phyloP scores from a whole-genome alignment of 306 rosid species.

The Acacia crassicarpa region DNA sequence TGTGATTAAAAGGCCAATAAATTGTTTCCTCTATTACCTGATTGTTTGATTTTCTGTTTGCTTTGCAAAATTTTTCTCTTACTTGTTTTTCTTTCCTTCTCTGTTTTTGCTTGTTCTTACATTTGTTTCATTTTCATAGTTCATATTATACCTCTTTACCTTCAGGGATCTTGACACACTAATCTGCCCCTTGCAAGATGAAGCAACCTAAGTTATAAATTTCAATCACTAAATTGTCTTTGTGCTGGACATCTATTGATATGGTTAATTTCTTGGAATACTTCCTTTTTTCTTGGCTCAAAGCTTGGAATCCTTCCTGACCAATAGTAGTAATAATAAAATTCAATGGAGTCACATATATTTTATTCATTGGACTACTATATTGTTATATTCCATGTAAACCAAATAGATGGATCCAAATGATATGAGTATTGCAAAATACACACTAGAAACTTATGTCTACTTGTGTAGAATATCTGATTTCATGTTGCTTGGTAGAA shows the following conservation, averaged over 20 bases:
- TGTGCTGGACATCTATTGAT: background rate
- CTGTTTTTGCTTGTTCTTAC: background rate
- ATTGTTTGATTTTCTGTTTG: background rate
- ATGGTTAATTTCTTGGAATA: background rate
- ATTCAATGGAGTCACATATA: background rate
- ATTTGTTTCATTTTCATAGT: background rate
- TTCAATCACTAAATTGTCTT: background rate
- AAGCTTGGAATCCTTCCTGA: background rate
- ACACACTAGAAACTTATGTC: background rate
- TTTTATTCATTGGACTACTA: background rate
- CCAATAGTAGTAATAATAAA: background rate
- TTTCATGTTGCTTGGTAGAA: background rate
- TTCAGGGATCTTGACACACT: background rate
- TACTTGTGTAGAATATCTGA: background rate
- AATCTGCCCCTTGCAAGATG: slow-evolving; percentile 1
- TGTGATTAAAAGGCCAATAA: slow-evolving; percentile 5
- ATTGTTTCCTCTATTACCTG: slow-evolving; percentile 2
- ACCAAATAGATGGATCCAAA: background rate
- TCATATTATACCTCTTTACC: background rate
- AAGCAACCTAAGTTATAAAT: slow-evolving; percentile 8
- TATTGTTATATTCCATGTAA: background rate
- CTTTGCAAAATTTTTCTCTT: slow-evolving; percentile 2
- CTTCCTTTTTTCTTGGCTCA: no score
- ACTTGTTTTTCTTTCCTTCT: slow-evolving; percentile 5
- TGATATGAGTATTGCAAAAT: background rate